Evolutionary conservation across 208 protist species (phyloP).

Genomic region (Herpetomonas samuelpessoai): DNA sequence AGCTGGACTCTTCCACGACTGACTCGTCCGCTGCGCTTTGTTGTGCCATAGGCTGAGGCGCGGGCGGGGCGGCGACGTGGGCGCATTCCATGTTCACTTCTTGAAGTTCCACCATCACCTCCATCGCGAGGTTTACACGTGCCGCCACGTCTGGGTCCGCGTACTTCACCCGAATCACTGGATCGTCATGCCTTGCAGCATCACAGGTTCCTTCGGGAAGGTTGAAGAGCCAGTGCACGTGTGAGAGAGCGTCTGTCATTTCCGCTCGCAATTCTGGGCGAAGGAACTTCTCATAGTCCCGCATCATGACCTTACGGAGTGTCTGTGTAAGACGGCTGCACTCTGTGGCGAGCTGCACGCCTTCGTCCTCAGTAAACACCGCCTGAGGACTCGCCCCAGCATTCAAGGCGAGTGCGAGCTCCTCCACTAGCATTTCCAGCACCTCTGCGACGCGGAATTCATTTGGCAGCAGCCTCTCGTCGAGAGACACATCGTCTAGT

Average conservation of each 20-base stretch:
- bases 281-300: conserved; percentile 3
- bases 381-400: not conserved
- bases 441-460: conserved; percentile 18
- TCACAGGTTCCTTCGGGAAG: not conserved
- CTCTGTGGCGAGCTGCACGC: conserved; percentile 5
- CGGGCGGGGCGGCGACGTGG: not conserved
- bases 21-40: too few relatives aligned
- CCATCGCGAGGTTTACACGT: not conserved
- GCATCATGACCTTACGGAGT: not conserved
- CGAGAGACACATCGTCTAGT: conserved; percentile 8
- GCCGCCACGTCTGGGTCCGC: not conserved
- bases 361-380: conserved; percentile 15
- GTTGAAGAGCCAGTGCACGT: conserved; percentile 12
- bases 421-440: conserved; percentile 30
- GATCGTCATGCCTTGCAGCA: not conserved
- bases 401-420: conserved; percentile 23
- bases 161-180: not conserved
- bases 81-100: conserved; percentile 3
- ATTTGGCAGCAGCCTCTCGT: not conserved
- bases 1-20: too few relatives aligned
- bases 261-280: not conserved
- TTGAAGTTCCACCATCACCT: conserved; percentile 2
- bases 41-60: too few relatives aligned
- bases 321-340: conserved; percentile 4
- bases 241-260: not conserved